Conservation (phyloP, 805 yeast species). For the Kuraishia hungarica region DNA sequence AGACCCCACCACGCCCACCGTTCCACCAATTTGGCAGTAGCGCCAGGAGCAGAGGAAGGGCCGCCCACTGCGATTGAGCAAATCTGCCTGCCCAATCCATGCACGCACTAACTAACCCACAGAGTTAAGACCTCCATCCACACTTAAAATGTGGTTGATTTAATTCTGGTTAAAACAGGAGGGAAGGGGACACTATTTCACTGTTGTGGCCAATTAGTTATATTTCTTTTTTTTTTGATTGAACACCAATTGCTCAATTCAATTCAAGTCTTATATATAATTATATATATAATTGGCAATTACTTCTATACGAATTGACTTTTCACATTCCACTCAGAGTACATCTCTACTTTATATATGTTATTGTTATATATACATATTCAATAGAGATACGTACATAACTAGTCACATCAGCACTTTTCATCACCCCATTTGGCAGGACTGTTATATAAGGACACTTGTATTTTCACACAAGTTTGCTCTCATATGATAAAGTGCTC, state of each 20-base stretch:
- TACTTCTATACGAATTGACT: neutral
- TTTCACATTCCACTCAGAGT: neutral
- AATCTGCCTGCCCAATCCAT: neutral
- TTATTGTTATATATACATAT: no score
- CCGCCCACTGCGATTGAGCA: neutral
- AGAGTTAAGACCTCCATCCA: neutral
- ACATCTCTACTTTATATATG: neutral
- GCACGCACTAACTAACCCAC: neutral
- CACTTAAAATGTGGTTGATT: neutral
- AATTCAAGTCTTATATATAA: neutral
- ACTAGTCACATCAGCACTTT: neutral
- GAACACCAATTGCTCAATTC: neutral
- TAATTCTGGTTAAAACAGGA: neutral
- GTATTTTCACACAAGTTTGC: neutral
- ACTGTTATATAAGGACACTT: neutral
- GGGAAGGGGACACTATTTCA: neutral
- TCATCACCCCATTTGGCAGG: neutral
- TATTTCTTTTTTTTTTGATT: neutral
- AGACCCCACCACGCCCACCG: no score
- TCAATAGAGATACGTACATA: no score
- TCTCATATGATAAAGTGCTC: neutral
- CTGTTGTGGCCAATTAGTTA: neutral
- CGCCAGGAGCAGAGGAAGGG: neutral
- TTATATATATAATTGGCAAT: no score
- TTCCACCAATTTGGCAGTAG: neutral